Percentiles rank a stretch among this genome's conserved stretches.
These are phyloP conservation scores for Ophiostoma australiae DNA, from an alignment of 2,329 filamentous ascomycete genomes.

Conservation along the genomic window DNA sequence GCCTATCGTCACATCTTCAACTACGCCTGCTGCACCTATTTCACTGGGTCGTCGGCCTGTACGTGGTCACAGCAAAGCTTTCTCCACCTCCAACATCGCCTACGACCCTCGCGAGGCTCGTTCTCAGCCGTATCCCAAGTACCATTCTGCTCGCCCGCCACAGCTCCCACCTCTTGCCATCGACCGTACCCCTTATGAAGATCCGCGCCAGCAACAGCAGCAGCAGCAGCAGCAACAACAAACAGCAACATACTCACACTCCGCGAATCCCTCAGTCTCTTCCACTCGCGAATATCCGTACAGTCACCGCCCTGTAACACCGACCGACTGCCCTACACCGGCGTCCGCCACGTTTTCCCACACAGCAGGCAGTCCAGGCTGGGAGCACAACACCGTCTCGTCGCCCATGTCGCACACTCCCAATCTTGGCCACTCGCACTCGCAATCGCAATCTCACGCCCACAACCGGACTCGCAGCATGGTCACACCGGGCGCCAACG, in stretches of 20 bases:
- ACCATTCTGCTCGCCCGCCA: constrained; percentile 6
- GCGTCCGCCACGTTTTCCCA: constrained; percentile 78
- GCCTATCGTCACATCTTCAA: constrained; percentile 50
- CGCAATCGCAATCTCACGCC: neutral
- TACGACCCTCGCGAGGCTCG: constrained; percentile 47
- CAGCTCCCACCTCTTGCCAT: constrained; percentile 45
- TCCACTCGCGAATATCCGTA: constrained; percentile 36
- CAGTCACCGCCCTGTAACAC: constrained; percentile 62
- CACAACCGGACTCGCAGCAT: constrained; percentile 12
- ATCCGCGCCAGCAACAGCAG: constrained; percentile 52
- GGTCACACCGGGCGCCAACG: constrained; percentile 4
- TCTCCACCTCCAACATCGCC: constrained; percentile 82
- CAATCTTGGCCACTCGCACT: constrained; percentile 64
- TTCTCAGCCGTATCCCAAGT: constrained; percentile 4
- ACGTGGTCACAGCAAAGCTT: constrained; percentile 75
- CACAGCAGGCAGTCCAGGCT: constrained; percentile 70
- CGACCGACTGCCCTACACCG: constrained; percentile 73
- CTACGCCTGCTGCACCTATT: neutral
- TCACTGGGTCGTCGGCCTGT: constrained; percentile 36
- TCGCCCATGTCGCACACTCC: constrained; percentile 65
- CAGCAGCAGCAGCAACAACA: constrained; percentile 33
- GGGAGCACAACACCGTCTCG: constrained; percentile 59
- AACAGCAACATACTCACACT: neutral
- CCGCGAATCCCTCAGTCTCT: neutral
- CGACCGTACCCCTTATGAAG: constrained; percentile 66